A percentile compares a stretch with the other conserved stretches of the same genome.
These are phyloP conservation scores for Flaveria brownii DNA, from an alignment of 129 eudicot genomes.

Conservation along the genomic window DNA sequence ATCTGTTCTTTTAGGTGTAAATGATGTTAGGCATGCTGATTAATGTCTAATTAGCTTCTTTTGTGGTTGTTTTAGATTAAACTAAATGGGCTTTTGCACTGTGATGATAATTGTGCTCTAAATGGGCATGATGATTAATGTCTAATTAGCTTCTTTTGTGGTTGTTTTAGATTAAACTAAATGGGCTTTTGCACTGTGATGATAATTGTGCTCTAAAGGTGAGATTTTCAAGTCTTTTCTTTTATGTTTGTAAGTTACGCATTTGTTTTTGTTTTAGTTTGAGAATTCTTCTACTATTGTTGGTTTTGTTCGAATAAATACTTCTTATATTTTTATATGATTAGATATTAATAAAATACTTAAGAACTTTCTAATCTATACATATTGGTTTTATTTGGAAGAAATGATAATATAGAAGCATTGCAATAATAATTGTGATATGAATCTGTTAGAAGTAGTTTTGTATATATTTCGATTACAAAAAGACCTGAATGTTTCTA, in stretches of 20 bases:
- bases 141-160: conserved; percentile 2
- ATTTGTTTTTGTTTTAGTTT: conserved; percentile 10
- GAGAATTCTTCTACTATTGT: background rate
- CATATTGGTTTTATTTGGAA: background rate
- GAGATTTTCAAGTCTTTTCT: conserved; percentile 12
- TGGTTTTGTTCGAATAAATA: background rate
- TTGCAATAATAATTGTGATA: background rate
- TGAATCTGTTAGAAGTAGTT: background rate
- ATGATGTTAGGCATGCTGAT: conserved; percentile 6
- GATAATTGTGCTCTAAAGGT: conserved; percentile 95
- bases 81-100: conserved; percentile 87
- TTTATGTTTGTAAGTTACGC: conserved; percentile 10
- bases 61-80: conserved; percentile 54
- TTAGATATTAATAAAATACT: background rate
- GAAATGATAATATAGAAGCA: background rate
- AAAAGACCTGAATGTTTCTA: background rate
- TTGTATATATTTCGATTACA: background rate
- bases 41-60: background rate
- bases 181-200: conserved; percentile 90
- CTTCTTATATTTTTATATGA: background rate
- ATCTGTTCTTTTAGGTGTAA: conserved; percentile 8
- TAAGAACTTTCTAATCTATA: background rate
- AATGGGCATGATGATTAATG: conserved; percentile 35
- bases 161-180: conserved; percentile 66
- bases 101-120: conserved; percentile 86